Conservation (phyloP, 148 eudicot genomes). For the Heliosperma pusillum region DNA sequence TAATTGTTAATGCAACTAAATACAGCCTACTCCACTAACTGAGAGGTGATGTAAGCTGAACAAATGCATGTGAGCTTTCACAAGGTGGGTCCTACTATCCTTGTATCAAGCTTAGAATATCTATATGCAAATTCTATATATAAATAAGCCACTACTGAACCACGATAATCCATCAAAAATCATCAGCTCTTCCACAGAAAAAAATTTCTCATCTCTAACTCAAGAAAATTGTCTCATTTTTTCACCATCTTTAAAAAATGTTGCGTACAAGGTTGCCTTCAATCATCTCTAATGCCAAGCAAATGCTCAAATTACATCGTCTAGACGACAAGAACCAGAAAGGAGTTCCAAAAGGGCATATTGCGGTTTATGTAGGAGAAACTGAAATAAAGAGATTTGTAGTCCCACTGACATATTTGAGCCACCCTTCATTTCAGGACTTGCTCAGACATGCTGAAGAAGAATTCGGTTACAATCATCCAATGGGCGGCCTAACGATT, state of each 20-base stretch:
- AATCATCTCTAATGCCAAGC: constrained; percentile 28
- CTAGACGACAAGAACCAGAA: constrained; percentile 13
- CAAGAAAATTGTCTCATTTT: background rate
- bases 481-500: constrained; percentile 52
- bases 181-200: background rate
- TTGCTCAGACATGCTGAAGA: constrained; percentile 41
- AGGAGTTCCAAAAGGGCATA: constrained; percentile 43
- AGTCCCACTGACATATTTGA: constrained; percentile 45
- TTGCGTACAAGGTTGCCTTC: constrained; percentile 10
- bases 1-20: constrained; percentile 5
- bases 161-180: constrained; percentile 13
- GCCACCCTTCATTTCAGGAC: constrained; percentile 41
- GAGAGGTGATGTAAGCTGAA: background rate
- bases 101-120: background rate
- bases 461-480: constrained; percentile 49
- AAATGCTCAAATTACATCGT: constrained; percentile 12
- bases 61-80: constrained; percentile 23
- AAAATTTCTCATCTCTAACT: background rate
- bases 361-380: constrained; percentile 52
- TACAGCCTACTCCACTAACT: background rate
- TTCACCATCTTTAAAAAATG: background rate
- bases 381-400: constrained; percentile 36
- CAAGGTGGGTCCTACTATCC: constrained; percentile 14
- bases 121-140: constrained; percentile 2
- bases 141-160: constrained; percentile 15